These are phyloP conservation scores for apple (Malus domestica) DNA, from an alignment of 306 rosid genomes.

Conservation along the genomic window ASM211411v1 NC_041797.1:6270001-6270500, in stretches of 20 bases:
- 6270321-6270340: not conserved
- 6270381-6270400: not conserved
- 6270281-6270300: not conserved
- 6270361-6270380: not conserved
- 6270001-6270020: no score
- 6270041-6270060: no score
- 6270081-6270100: no score
- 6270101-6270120: no score
- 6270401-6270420: not conserved
- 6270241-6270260: not conserved
- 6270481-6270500: not conserved
- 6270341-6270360: not conserved
- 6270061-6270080: no score
- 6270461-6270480: not conserved
- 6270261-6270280: not conserved
- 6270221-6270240: not conserved
- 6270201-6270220: not conserved
- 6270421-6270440: not conserved
- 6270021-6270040: no score
- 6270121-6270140: no score
- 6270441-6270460: not conserved
- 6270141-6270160: not conserved
- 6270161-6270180: not conserved
- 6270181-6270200: not conserved
- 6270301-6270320: not conserved